Conservation (phyloP, 139 green algal genomes). For the Coccomyxa sp. region DNA sequence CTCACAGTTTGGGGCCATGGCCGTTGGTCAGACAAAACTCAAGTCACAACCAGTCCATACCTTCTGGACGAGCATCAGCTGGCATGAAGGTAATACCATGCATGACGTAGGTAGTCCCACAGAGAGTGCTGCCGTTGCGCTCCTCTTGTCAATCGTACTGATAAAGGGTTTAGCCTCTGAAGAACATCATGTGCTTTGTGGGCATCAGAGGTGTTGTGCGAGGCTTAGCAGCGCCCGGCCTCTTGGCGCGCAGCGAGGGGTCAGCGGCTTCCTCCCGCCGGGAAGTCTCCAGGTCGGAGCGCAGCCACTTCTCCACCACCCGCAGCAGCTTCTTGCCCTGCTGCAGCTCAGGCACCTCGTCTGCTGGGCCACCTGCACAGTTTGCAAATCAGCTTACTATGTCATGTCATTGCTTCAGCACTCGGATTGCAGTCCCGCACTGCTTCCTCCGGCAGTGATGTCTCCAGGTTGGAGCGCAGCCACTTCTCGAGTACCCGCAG, state of each 20-base stretch:
- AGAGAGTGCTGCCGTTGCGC: too few relatives aligned
- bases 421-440: too few relatives aligned
- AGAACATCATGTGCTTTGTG: constrained; percentile 79
- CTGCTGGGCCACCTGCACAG: constrained; percentile 30
- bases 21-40: too few relatives aligned
- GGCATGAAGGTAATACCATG: too few relatives aligned
- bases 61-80: too few relatives aligned
- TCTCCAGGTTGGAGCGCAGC: constrained; percentile 66
- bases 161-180: constrained; percentile 31
- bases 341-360: constrained; percentile 29
- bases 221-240: background rate
- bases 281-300: constrained; percentile 48
- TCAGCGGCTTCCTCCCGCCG: constrained; percentile 4
- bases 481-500: constrained; percentile 77
- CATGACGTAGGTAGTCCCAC: too few relatives aligned
- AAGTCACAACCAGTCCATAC: too few relatives aligned
- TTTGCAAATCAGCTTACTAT: too few relatives aligned
- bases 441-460: constrained; percentile 5
- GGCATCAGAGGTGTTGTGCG: constrained; percentile 44
- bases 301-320: constrained; percentile 81
- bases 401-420: too few relatives aligned
- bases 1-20: too few relatives aligned
- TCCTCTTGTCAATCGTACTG: too few relatives aligned
- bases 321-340: constrained; percentile 62
- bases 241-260: background rate